These are phyloP conservation scores for Jaltomata sinuosa DNA, from an alignment of 257 asterid species.

Conservation along the genomic window DNA sequence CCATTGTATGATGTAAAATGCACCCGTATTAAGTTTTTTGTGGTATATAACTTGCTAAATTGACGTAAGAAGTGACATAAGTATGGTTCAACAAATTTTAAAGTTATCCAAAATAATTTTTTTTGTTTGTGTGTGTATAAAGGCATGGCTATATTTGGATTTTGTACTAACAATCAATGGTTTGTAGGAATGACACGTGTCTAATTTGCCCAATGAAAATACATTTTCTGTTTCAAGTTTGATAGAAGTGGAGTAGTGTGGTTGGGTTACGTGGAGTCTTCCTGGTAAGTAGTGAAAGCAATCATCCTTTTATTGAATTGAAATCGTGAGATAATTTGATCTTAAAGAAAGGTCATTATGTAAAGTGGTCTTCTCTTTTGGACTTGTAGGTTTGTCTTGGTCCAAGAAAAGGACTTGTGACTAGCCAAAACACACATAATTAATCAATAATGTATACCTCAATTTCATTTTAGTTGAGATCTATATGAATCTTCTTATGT, in stretches of 20 bases:
- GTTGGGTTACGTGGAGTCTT: not conserved
- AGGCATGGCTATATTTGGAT: not conserved
- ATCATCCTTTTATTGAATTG: not conserved
- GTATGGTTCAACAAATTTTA: not conserved
- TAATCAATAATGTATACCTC: not conserved
- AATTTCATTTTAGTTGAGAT: not conserved
- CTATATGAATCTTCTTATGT: not conserved
- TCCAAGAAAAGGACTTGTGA: not conserved
- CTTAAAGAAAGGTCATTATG: not conserved
- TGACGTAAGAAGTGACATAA: conserved; percentile 8
- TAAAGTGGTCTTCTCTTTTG: not conserved
- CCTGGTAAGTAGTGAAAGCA: not conserved
- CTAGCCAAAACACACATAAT: not conserved
- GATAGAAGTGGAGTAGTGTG: not conserved
- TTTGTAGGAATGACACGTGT: not conserved
- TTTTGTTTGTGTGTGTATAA: not conserved
- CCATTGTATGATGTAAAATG: not conserved
- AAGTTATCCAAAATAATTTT: not conserved
- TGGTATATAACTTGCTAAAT: not conserved
- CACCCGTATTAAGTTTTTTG: not conserved
- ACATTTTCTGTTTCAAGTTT: not conserved
- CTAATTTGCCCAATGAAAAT: not conserved
- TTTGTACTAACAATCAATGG: not conserved
- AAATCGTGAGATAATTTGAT: not conserved
- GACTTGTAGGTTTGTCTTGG: not conserved